Percentiles rank a stretch among this genome's conserved stretches.
Evolutionary conservation across 148 eudicot genomes (phyloP).

Genomic region (Suaeda aralocaspica): DNA sequence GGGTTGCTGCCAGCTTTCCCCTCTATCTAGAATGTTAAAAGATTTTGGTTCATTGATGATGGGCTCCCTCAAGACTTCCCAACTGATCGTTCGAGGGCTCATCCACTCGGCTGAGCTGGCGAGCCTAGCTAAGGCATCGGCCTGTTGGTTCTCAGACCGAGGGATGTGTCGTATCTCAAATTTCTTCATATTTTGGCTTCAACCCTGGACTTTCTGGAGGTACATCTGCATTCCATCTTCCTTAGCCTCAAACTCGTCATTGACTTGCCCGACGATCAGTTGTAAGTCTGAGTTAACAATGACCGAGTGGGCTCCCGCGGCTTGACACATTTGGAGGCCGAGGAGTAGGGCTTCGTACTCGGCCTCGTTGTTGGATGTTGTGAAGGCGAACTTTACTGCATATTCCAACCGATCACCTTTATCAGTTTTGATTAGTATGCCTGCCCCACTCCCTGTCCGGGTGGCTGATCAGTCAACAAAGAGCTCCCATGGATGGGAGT

Average conservation of each 20-base stretch:
- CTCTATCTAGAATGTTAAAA: too few relatives aligned
- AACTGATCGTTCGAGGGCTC: not conserved
- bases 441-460: not conserved
- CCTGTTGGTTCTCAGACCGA: not conserved
- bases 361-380: not conserved
- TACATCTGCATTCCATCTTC: not conserved
- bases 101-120: not conserved
- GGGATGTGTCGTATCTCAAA: not conserved
- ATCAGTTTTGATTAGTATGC: not conserved
- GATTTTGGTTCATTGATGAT: not conserved
- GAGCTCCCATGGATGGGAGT: not conserved
- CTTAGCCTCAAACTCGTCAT: not conserved
- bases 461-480: not conserved
- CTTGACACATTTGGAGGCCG: not conserved
- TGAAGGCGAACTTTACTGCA: not conserved
- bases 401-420: not conserved
- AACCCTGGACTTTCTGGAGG: not conserved
- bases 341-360: not conserved
- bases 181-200: rapidly evolving
- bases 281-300: not conserved
- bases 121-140: not conserved
- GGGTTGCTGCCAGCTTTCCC: too few relatives aligned
- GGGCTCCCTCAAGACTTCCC: not conserved
- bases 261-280: not conserved
- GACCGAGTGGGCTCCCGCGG: rapidly evolving